Conservation (phyloP, 2,329 filamentous ascomycete genomes). For the Plenodomus biglobosus region DNA sequence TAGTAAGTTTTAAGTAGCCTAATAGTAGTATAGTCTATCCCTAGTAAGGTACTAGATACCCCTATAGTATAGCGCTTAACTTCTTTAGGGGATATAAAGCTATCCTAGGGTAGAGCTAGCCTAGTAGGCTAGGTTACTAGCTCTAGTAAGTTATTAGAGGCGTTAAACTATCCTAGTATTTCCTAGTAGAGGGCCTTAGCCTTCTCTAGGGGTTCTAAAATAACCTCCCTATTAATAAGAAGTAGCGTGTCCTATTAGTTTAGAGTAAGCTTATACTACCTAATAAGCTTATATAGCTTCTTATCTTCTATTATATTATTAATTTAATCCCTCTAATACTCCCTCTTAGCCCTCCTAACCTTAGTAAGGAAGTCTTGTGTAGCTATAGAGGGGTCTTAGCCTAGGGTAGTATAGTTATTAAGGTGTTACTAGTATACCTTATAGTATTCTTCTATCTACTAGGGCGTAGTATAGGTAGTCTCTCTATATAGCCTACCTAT, state of each 20-base stretch:
- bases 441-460: not conserved
- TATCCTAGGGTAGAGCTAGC: not conserved
- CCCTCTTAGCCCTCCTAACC: slow-evolving; percentile 2
- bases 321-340: not conserved
- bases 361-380: not conserved
- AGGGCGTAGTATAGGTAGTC: not conserved
- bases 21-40: not conserved
- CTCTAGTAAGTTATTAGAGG: not conserved
- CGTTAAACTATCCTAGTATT: slow-evolving; percentile 2
- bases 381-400: not conserved
- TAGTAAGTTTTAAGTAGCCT: slow-evolving; percentile 1
- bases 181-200: slow-evolving; percentile 2
- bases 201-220: slow-evolving; percentile 2
- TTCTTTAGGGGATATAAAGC: slow-evolving; percentile 2
- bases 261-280: slow-evolving; percentile 7
- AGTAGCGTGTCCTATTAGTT: slow-evolving; percentile 1
- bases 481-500: not conserved
- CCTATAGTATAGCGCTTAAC: not conserved
- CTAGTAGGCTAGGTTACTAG: not conserved
- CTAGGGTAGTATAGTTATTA: too few relatives aligned
- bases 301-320: not conserved
- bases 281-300: slow-evolving; percentile 1
- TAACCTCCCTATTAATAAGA: not conserved
- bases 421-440: not conserved
- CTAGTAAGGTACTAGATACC: slow-evolving; percentile 1